Conservation (phyloP, 345 rosid species). For the Raphanus raphanistrum region DNA sequence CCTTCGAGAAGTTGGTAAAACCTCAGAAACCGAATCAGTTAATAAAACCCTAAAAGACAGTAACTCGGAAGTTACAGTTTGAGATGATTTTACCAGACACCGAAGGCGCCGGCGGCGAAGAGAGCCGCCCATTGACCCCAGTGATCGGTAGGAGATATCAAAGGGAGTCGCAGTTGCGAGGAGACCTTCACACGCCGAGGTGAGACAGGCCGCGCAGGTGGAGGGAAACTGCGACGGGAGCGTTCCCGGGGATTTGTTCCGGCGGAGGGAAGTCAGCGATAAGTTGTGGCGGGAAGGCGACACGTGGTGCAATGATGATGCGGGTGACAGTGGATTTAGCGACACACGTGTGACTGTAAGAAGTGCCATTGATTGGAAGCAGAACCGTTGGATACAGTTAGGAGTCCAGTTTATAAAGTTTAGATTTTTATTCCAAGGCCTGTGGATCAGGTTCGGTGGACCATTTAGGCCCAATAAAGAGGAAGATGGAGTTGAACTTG, state of each 20-base stretch:
- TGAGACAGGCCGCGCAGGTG: neutral
- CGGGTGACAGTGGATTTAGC: slow-evolving; percentile 21
- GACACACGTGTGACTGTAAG: slow-evolving; percentile 23
- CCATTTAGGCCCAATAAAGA: neutral
- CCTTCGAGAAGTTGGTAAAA: slow-evolving; percentile 37
- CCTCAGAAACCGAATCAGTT: neutral
- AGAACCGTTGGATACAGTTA: neutral
- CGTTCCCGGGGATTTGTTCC: slow-evolving; percentile 13
- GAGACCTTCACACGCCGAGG: slow-evolving; percentile 35
- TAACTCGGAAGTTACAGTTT: neutral
- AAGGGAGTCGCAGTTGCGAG: slow-evolving; percentile 50
- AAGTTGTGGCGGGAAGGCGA: slow-evolving; percentile 23
- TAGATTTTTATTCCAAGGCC: neutral
- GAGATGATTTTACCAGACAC: slow-evolving; percentile 56
- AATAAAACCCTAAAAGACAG: neutral
- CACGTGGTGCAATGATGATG: slow-evolving; percentile 27
- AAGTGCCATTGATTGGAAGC: slow-evolving; percentile 21
- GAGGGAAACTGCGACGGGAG: neutral
- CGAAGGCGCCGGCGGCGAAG: slow-evolving; percentile 83
- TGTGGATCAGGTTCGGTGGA: neutral
- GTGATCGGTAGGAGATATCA: slow-evolving; percentile 69
- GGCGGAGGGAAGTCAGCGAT: slow-evolving; percentile 5
- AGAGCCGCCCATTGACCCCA: slow-evolving; percentile 83
- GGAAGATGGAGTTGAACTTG: neutral
- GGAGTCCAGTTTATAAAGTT: neutral